A percentile compares a stretch with the other conserved stretches of the same genome.
Conservation (phyloP, 495 filamentous ascomycete genomes). For the Niebla homalea region DNA sequence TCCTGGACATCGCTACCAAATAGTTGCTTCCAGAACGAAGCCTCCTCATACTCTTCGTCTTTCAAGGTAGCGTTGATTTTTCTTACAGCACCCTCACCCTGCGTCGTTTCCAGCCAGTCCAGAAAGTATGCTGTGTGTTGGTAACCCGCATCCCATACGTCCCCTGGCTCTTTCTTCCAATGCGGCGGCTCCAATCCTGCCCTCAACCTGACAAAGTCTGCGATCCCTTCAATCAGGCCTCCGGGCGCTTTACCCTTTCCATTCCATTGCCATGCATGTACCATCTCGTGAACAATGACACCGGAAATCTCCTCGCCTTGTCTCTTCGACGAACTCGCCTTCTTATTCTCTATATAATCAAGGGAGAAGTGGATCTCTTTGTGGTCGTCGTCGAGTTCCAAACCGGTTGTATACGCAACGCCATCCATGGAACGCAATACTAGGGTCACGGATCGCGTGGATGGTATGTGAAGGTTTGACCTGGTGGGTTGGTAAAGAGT, state of each 20-base stretch:
- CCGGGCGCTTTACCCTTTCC: slow-evolving; percentile 50
- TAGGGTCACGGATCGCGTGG: slow-evolving; percentile 73
- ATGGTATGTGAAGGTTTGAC: slow-evolving; percentile 28
- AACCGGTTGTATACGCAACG: slow-evolving; percentile 80
- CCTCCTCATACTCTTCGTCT: slow-evolving; percentile 37
- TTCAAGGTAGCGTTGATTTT: slow-evolving; percentile 18
- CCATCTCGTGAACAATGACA: slow-evolving; percentile 83
- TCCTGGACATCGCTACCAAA: slow-evolving; percentile 51
- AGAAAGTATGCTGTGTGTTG: slow-evolving; percentile 87
- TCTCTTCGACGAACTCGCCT: slow-evolving; percentile 19
- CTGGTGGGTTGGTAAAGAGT: slow-evolving; percentile 17
- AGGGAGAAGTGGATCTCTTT: slow-evolving; percentile 90
- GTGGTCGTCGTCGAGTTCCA: slow-evolving; percentile 71
- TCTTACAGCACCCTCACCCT: slow-evolving; percentile 15
- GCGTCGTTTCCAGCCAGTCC: slow-evolving; percentile 31
- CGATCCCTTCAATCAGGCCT: slow-evolving; percentile 83
- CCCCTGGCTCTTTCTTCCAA: slow-evolving; percentile 51
- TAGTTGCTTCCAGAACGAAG: slow-evolving; percentile 57
- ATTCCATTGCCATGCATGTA: slow-evolving; percentile 89
- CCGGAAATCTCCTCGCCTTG: slow-evolving; percentile 56
- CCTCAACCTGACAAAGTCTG: slow-evolving; percentile 81
- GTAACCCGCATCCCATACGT: slow-evolving; percentile 83
- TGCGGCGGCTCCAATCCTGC: slow-evolving; percentile 65
- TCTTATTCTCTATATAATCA: slow-evolving; percentile 49
- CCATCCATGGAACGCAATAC: slow-evolving; percentile 65